phyloP scores from a whole-genome alignment of 768 basidiomycete genomes.

The Xerocomellus amylosporus region DNA sequence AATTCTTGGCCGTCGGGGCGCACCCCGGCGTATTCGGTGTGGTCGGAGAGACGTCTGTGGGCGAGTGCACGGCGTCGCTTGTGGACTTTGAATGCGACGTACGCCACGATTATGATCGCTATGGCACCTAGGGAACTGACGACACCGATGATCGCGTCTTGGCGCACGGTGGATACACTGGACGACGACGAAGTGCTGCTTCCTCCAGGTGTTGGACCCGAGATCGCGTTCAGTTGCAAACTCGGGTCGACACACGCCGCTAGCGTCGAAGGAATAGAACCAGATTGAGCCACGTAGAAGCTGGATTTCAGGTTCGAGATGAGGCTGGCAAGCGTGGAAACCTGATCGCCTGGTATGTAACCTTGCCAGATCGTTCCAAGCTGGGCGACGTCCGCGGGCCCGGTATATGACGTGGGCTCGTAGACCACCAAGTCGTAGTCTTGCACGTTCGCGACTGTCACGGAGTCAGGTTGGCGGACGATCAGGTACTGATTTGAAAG shows the following conservation, averaged over 20 bases:
- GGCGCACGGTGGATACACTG: conserved; percentile 43
- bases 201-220: conserved; percentile 36
- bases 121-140: conserved; percentile 79
- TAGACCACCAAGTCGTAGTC: conserved; percentile 68
- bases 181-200: conserved; percentile 18
- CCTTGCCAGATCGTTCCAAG: conserved; percentile 72
- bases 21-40: conserved; percentile 36
- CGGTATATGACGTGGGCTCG: conserved; percentile 54
- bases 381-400: conserved; percentile 41
- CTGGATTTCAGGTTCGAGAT: conserved; percentile 58
- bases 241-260: conserved; percentile 70
- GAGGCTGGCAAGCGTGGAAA: conserved; percentile 60
- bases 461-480: conserved; percentile 31
- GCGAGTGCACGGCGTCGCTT: conserved; percentile 65
- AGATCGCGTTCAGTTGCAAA: conserved; percentile 52
- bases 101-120: conserved; percentile 66
- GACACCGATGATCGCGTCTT: conserved; percentile 90
- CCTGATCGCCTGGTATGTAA: conserved; percentile 56
- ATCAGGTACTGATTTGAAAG: not conserved
- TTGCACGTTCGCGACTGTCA: conserved; percentile 36
- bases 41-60: conserved; percentile 71
- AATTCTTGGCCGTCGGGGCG: conserved; percentile 69
- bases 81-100: conserved; percentile 67
- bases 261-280: conserved; percentile 49
- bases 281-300: conserved; percentile 58